Evolutionary conservation across 2,329 filamentous ascomycete genomes (phyloP), one percentile per base, ranked within the genome.

Genomic region (Cyphellophora europaea): DNA sequence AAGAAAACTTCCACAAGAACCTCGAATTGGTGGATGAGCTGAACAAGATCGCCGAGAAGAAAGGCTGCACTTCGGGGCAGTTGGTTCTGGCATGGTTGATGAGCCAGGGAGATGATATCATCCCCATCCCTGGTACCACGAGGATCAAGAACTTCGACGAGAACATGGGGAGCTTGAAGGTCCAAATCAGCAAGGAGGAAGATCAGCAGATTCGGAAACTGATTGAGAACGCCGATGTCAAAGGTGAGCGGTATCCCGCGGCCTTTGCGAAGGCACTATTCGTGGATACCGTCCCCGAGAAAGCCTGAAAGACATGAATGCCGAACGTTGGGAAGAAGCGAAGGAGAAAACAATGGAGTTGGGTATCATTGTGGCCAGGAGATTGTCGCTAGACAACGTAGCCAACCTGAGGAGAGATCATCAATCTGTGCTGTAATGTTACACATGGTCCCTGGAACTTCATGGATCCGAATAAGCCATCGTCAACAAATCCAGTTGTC

Each of bases 71-170:
- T 0, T 46, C 72, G 0, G 64, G 63, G 2, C 70, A 83, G 50
- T 50, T 83, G 19, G 69, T 72, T 2, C 58, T 82, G 17, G 77
- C 77, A 0, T 82, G 77, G 76, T 46, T 82, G 37, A 47, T 77
- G 43, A 67, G 67, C 3, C 74, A 80, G 47, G 72, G 72, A 19
- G 25, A 79, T 80, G 65, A 75, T 13, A 27, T 34, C 13, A 23
- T 25, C 19, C 19, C 32, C 3, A 34, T 51, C 32, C 51, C 50
- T 11, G 49, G 50, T 10, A 53, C 50, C 14, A 52, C 47, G 16
- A 47, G 38, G 21, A 29, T 36, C 23, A 46, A 45, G 30, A 52
- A 51, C 30, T 44, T 52, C 32, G 48, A 53, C 17, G 41, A 52
- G 28, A 52, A 52, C 21, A 39, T 51, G 29, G 45, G 29, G 3